phyloP scores from a whole-genome alignment of 1,139 yeast genomes.

The Protomyces inouyei region DNA sequence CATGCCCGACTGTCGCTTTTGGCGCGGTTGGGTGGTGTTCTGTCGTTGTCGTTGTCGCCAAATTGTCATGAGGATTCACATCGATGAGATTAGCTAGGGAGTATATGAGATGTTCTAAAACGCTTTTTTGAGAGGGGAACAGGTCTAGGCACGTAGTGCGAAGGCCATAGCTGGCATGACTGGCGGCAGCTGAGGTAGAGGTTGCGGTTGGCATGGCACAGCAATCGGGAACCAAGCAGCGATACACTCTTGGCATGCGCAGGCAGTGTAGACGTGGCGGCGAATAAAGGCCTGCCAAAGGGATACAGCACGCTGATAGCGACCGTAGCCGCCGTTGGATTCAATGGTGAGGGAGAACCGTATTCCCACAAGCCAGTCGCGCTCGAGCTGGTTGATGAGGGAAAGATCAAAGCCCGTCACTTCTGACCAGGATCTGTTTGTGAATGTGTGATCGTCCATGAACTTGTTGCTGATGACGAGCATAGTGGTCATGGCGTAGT shows the following conservation, averaged over 20 bases:
- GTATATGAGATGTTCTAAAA: background rate
- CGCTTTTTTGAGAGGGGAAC: background rate
- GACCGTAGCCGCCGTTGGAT: background rate
- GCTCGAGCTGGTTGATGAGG: constrained; percentile 62
- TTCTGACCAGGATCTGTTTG: constrained; percentile 86
- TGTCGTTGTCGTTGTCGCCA: background rate
- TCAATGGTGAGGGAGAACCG: constrained; percentile 30
- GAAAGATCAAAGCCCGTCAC: constrained; percentile 73
- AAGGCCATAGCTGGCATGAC: background rate
- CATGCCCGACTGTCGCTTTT: background rate
- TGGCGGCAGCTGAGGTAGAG: background rate
- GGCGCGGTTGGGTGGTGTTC: background rate
- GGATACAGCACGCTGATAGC: background rate
- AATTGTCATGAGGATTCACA: background rate
- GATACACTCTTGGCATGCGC: background rate
- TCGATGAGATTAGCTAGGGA: constrained; percentile 3
- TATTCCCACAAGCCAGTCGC: constrained; percentile 56
- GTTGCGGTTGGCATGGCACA: background rate
- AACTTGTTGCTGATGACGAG: constrained; percentile 77
- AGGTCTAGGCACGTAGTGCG: background rate
- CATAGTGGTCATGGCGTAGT: constrained; percentile 60
- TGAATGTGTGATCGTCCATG: constrained; percentile 81
- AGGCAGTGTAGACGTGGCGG: background rate
- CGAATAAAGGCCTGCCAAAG: background rate
- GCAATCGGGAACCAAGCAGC: background rate